Base-by-base conservation (phyloP, 179 eudicot species). In the Gypsophila paniculata region DNA sequence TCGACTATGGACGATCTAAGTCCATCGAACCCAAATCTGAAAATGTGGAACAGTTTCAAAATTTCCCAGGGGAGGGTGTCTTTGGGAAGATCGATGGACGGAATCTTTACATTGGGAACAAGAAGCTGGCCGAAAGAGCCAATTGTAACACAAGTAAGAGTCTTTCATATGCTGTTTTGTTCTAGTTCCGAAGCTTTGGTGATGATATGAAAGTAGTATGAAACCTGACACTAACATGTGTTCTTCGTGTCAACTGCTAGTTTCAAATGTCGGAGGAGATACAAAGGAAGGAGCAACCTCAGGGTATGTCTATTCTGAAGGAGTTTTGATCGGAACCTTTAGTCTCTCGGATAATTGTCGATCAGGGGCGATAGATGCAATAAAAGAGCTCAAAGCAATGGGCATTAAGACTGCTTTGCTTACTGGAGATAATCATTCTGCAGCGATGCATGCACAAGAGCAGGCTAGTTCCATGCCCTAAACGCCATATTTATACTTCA, bases 1-100 rank as follows among this genome's bases (percentile, higher is more conserved):
- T 91, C 19, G 88, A 89, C 65, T 91, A 82, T 65, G 93, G 87
- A 57, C 76, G 76, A 32, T 73, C 85, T 15, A 78, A 72, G 39
- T 76, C 81, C 7, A 23, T 88, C 21, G 84, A 81, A 70, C 91
- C 91, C 21, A 88, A 83, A 48, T 88, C 91, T 32, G 97, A 93
- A 19, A 73, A 58, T 36, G 98, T 93, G 19, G 80, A 83, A 55
- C 85, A 89, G 15, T 93, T 91, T 72, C 85, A 79, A 58, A 85
- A 85, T 38, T 91, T 89, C 77, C 93, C 98, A 0, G 98, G 98
- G 38, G 97, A 91, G 83, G 98, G 98, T 17, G 86, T 93, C 32
- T 84, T 70, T 17, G 98, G 97, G 21, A 87, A 63, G 73, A 84
- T 93, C 64, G 88, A 89, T 73, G 91, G 87, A 3, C 81, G 84